Evolutionary conservation across 2,329 filamentous ascomycete genomes (phyloP).

Genomic region (Dothiorella sarmentorum): DNA sequence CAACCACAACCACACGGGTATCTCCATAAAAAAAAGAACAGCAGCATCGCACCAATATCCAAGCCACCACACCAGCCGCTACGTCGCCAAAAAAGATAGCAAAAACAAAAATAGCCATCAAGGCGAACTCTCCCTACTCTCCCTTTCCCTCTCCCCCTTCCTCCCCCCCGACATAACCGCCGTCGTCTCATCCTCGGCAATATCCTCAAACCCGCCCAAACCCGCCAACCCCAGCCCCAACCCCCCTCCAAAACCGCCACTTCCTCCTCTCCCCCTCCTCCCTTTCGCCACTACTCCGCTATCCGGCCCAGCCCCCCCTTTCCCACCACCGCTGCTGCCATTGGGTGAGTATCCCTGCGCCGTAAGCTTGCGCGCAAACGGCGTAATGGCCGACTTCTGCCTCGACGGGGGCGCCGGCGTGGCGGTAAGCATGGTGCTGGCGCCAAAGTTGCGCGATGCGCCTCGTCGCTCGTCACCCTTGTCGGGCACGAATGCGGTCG

Average conservation of each 20-base stretch:
- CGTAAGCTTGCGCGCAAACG: conserved; percentile 37
- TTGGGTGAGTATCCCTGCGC: conserved; percentile 27
- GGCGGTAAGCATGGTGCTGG: neutral
- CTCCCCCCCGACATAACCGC: neutral
- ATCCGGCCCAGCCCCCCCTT: too few species aligned
- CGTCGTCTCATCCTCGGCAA: conserved; percentile 11
- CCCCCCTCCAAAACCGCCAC: neutral
- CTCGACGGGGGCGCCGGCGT: conserved; percentile 20
- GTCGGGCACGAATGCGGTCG: neutral
- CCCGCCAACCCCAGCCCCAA: neutral
- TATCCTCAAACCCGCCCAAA: conserved; percentile 19
- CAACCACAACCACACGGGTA: too few species aligned
- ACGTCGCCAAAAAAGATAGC: neutral
- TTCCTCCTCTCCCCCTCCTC: neutral
- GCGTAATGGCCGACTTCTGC: conserved; percentile 36
- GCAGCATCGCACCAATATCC: too few species aligned
- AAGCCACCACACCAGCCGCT: too few species aligned
- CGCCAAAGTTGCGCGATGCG: neutral
- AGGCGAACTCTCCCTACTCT: neutral
- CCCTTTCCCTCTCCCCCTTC: neutral
- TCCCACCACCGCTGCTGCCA: neutral
- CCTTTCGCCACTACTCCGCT: neutral
- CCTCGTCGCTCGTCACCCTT: neutral
- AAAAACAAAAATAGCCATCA: neutral
- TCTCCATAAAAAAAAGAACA: too few species aligned